Conservation (phyloP, 441 rosid genomes). For the Biscutella auriculata region DNA sequence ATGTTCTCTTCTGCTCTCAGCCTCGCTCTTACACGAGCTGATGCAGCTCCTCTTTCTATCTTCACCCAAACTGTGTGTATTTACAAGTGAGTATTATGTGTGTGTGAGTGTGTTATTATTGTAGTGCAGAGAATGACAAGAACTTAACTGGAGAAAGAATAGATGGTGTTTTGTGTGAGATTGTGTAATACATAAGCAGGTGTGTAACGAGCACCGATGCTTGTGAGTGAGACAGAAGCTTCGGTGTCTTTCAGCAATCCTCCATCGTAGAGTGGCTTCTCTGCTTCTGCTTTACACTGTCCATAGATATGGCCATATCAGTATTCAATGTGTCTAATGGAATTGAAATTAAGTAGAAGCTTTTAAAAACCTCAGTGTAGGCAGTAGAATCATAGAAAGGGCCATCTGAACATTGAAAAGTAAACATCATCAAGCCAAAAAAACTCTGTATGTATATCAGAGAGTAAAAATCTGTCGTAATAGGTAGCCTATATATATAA, state of each 20-base stretch:
- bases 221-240: neutral
- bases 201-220: conserved; percentile 15
- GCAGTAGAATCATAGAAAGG: conserved; percentile 57
- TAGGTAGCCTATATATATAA: no score
- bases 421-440: neutral
- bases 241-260: conserved; percentile 41
- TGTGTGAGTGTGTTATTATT: no score
- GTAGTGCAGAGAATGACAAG: neutral
- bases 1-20: conserved; percentile 38
- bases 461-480: no score
- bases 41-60: conserved; percentile 35
- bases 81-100: no score
- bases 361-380: conserved; percentile 44
- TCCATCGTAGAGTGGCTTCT: conserved; percentile 55
- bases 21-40: conserved; percentile 47
- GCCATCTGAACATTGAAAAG: conserved; percentile 31
- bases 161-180: conserved; percentile 40
- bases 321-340: neutral
- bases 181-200: conserved; percentile 46
- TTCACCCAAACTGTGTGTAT: conserved; percentile 82
- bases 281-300: conserved; percentile 54
- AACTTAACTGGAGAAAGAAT: conserved; percentile 64
- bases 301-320: no score
- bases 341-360: neutral
- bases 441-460: no score